Conservation (phyloP, 192 early-diverging fungal species). For the Coemansia sp. region DNA sequence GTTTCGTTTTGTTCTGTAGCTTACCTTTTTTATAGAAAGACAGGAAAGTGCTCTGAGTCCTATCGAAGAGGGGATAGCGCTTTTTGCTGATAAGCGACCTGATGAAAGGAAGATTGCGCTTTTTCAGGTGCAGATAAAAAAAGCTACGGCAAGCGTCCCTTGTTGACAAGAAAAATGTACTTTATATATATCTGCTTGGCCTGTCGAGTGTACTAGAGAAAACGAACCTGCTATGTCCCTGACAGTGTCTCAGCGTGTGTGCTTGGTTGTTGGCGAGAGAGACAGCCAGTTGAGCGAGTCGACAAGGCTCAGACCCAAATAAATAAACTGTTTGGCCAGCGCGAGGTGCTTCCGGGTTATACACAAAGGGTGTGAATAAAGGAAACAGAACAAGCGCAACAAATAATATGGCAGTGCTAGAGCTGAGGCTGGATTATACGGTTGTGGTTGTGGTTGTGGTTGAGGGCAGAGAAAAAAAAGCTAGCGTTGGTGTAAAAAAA, state of each 20-base stretch:
- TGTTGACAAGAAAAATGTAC: too few relatives aligned
- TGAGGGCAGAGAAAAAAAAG: slow-evolving; percentile 2
- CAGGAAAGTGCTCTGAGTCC: too few relatives aligned
- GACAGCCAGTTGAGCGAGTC: neutral
- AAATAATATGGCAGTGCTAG: neutral
- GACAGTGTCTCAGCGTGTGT: neutral
- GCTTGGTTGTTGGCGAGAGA: neutral
- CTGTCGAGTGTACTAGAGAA: neutral
- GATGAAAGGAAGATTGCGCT: neutral
- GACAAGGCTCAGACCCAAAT: neutral
- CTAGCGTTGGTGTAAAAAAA: neutral
- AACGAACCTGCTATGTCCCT: neutral
- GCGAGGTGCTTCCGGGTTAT: neutral
- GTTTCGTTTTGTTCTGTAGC: too few relatives aligned
- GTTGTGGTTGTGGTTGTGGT: neutral
- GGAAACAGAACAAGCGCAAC: neutral
- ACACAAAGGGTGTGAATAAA: neutral
- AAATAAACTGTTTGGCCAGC: neutral
- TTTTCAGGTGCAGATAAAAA: neutral
- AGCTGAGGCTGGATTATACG: neutral
- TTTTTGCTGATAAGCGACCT: neutral
- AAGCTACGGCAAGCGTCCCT: neutral
- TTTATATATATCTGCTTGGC: neutral
- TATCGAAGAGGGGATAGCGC: too few relatives aligned
- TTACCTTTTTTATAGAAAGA: too few relatives aligned